A percentile compares a stretch with the other conserved stretches of the same genome.
phyloP scores from a whole-genome alignment of 768 basidiomycete species.

The Baorangia bicolor region DNA sequence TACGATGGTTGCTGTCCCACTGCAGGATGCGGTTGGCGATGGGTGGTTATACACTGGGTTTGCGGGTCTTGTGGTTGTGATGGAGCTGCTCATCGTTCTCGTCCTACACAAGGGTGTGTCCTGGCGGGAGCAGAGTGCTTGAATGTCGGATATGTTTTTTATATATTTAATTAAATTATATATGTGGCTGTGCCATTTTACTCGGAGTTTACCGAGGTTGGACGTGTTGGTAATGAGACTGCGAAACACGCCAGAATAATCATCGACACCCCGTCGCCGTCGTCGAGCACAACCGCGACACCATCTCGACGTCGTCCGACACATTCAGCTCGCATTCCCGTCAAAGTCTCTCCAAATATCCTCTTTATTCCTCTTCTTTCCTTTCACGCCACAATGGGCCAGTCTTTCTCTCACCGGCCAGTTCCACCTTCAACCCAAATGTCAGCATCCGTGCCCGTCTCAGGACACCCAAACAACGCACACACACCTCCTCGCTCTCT shows the following conservation, averaged over 20 bases:
- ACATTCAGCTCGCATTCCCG: not conserved
- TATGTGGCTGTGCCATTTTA: constrained; percentile 17
- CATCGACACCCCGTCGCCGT: constrained; percentile 13
- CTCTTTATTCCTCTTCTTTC: not conserved
- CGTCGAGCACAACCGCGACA: constrained; percentile 15
- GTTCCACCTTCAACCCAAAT: constrained; percentile 8
- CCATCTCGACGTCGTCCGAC: constrained; percentile 3
- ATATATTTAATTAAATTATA: constrained; percentile 9
- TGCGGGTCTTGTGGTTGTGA: constrained; percentile 50
- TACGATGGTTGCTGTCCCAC: constrained; percentile 70
- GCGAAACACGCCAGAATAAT: constrained; percentile 28
- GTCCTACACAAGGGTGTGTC: constrained; percentile 55
- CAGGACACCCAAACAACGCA: constrained; percentile 2
- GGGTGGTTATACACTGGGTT: constrained; percentile 78
- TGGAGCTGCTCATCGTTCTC: constrained; percentile 56
- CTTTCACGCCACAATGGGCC: constrained; percentile 26
- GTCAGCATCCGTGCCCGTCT: constrained; percentile 7
- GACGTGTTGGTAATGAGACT: constrained; percentile 25
- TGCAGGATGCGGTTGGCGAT: constrained; percentile 75
- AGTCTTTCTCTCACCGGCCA: constrained; percentile 30
- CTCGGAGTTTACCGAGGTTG: constrained; percentile 22
- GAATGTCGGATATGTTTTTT: not conserved
- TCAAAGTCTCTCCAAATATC: not conserved
- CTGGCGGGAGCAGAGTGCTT: constrained; percentile 51
- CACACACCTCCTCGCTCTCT: constrained; percentile 19